These are phyloP conservation scores for Russula vinacea DNA, from an alignment of 768 basidiomycete genomes.

Conservation along the genomic window DNA sequence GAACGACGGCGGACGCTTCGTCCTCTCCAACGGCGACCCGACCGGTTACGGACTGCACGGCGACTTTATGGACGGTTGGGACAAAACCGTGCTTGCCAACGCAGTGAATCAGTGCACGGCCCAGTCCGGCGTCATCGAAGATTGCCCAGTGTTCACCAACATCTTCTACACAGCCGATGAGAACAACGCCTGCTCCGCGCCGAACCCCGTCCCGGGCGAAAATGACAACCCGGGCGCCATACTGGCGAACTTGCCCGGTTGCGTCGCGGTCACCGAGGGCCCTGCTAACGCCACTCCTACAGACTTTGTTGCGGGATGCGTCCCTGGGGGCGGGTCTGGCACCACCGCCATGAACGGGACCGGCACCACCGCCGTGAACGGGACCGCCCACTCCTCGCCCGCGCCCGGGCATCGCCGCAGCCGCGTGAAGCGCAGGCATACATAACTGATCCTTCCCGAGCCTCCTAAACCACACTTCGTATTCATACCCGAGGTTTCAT, in stretches of 20 bases:
- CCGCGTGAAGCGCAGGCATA: background rate
- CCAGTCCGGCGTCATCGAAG: conserved; percentile 17
- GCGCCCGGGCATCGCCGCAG: background rate
- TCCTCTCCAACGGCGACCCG: conserved; percentile 44
- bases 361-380: background rate
- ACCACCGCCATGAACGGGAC: too few species aligned
- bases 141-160: conserved; percentile 15
- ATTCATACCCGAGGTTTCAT: background rate
- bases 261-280: conserved; percentile 18
- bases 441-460: background rate
- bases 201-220: conserved; percentile 7
- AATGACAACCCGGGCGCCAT: background rate
- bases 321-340: too few species aligned
- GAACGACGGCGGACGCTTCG: conserved; percentile 38
- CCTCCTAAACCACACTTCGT: background rate
- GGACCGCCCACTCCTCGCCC: too few species aligned
- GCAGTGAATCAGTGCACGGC: conserved; percentile 39
- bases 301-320: background rate
- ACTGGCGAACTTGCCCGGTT: conserved; percentile 15
- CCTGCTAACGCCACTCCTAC: background rate
- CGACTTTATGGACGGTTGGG: conserved; percentile 46
- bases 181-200: conserved; percentile 5
- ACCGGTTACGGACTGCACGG: conserved; percentile 43
- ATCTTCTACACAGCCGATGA: background rate
- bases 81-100: conserved; percentile 38